A percentile compares a stretch with the other conserved stretches of the same genome.
Conservation (phyloP, 2,329 filamentous ascomycete genomes). For the Fonsecaea monophora region DNA sequence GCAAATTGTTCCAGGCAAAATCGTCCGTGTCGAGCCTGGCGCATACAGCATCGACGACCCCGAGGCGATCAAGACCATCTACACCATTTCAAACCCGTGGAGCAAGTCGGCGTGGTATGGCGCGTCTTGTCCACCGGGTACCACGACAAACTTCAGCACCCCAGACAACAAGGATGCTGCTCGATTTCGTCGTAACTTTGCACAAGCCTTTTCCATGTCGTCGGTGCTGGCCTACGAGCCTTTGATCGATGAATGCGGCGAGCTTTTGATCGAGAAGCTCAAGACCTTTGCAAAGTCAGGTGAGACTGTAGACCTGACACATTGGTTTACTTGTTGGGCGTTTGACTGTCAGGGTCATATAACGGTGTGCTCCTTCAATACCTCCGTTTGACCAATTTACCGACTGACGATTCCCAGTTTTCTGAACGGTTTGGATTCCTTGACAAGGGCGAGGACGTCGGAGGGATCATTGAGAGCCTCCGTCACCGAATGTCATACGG, state of each 20-base stretch:
- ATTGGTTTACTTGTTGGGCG: constrained; percentile 52
- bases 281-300: constrained; percentile 44
- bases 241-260: constrained; percentile 76
- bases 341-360: constrained; percentile 47
- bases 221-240: constrained; percentile 60
- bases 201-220: constrained; percentile 65
- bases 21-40: constrained; percentile 1
- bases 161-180: constrained; percentile 9
- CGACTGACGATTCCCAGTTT: constrained; percentile 35
- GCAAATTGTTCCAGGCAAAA: constrained; percentile 1
- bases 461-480: constrained; percentile 47
- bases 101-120: constrained; percentile 3
- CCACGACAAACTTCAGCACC: constrained; percentile 9
- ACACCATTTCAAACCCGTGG: constrained; percentile 8
- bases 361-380: constrained; percentile 29
- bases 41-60: constrained; percentile 6
- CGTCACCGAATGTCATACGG: constrained; percentile 47
- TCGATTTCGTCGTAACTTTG: constrained; percentile 68
- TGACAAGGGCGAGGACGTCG: constrained; percentile 44
- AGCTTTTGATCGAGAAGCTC: constrained; percentile 41
- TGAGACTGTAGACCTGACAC: constrained; percentile 39
- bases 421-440: constrained; percentile 47
- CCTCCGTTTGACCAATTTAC: not conserved
- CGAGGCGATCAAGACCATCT: constrained; percentile 8
- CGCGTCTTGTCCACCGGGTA: not conserved